These are phyloP conservation scores for Rosellinia necatrix DNA, from an alignment of 2,329 filamentous ascomycete genomes.

Conservation along the genomic window DNA sequence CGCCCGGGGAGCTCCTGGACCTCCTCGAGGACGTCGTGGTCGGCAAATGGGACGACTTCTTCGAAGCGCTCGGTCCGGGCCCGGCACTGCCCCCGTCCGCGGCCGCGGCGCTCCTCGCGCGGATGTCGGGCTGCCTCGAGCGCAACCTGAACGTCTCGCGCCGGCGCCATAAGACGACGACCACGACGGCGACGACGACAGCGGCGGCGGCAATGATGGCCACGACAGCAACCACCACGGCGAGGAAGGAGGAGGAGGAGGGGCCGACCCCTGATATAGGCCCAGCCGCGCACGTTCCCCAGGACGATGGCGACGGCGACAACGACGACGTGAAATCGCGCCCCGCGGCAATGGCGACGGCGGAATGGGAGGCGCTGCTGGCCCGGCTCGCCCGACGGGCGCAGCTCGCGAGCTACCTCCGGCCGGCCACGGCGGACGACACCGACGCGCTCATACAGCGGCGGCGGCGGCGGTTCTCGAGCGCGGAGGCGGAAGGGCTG, in stretches of 20 bases:
- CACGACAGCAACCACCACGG: too few relatives aligned
- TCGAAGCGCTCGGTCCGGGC: slow-evolving; percentile 38
- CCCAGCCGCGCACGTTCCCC: too few relatives aligned
- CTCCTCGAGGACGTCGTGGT: slow-evolving; percentile 30
- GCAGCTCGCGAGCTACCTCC: slow-evolving; percentile 31
- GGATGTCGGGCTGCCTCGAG: slow-evolving; percentile 42
- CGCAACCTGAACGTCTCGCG: slow-evolving; percentile 40
- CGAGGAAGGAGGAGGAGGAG: too few relatives aligned
- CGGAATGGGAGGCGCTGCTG: slow-evolving; percentile 42
- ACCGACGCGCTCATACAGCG: too few relatives aligned
- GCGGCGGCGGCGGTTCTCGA: slow-evolving; percentile 20
- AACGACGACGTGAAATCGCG: too few relatives aligned
- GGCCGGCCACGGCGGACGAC: slow-evolving; percentile 18
- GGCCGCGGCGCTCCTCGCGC: slow-evolving; percentile 36
- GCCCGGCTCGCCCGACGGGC: slow-evolving; percentile 38
- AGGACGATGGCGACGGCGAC: too few relatives aligned
- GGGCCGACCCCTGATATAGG: too few relatives aligned
- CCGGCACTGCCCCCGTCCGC: slow-evolving; percentile 7
- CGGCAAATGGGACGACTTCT: slow-evolving; percentile 44
- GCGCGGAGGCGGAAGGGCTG: not conserved
- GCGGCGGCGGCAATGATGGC: too few relatives aligned
- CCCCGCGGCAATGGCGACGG: too few relatives aligned
- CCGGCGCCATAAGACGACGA: not conserved
- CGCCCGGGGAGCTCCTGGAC: slow-evolving; percentile 17
- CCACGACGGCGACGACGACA: too few relatives aligned